Conservation (phyloP, 495 filamentous ascomycete species). For the Penicillium waksmanii region DNA sequence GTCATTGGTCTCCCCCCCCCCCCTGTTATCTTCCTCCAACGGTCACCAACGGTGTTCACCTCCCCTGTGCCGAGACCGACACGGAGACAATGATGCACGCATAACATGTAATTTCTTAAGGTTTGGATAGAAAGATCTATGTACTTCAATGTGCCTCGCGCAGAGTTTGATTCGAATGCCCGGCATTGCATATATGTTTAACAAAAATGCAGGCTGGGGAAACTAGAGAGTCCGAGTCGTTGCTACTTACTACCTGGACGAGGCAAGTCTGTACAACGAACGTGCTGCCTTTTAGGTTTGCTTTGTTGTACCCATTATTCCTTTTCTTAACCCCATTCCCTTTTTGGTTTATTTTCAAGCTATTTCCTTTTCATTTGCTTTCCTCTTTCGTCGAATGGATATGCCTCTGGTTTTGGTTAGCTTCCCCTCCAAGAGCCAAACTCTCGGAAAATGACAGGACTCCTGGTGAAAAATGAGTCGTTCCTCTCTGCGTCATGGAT, state of each 20-base stretch:
- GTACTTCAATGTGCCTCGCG: background rate
- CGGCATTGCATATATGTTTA: constrained; percentile 1
- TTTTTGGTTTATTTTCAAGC: background rate
- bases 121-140: background rate
- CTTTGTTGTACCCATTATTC: constrained; percentile 9
- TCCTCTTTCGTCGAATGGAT: background rate
- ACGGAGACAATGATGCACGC: constrained; percentile 29
- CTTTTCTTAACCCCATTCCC: background rate
- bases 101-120: constrained; percentile 23
- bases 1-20: background rate
- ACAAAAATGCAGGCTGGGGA: background rate
- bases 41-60: constrained; percentile 21
- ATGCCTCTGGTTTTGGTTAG: constrained; percentile 15
- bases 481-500: constrained; percentile 26
- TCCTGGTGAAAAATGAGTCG: constrained; percentile 5
- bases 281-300: constrained; percentile 10
- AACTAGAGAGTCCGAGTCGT: constrained; percentile 8
- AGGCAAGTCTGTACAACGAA: constrained; percentile 12
- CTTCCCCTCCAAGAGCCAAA: constrained; percentile 21
- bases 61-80: constrained; percentile 21
- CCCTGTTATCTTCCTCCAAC: constrained; percentile 15
- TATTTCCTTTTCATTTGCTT: background rate
- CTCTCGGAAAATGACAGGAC: constrained; percentile 35
- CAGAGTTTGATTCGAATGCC: background rate
- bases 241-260: background rate